phyloP scores from a whole-genome alignment of 2,329 filamentous ascomycete species.

The Mariannaea elegans region DNA sequence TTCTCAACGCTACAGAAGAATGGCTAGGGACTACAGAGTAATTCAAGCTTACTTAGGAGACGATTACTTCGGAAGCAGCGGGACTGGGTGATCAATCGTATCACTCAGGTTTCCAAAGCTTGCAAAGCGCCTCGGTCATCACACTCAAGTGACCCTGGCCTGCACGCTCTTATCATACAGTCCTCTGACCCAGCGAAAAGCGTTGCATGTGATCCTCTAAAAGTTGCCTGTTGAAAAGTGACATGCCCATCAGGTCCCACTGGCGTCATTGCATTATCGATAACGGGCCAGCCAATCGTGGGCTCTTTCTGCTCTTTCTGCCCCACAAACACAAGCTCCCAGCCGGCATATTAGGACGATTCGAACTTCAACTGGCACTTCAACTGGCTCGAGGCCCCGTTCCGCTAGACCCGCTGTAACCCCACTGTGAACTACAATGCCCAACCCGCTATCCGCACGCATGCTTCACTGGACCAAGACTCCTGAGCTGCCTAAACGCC shows the following conservation, averaged over 20 bases:
- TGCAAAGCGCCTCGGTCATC: not conserved
- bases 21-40: too few species aligned
- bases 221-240: constrained; percentile 26
- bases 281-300: constrained; percentile 26
- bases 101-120: not conserved
- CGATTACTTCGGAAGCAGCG: constrained; percentile 10
- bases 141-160: constrained; percentile 7
- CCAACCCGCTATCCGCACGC: not conserved
- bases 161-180: constrained; percentile 29
- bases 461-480: constrained; percentile 1
- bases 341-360: constrained; percentile 5
- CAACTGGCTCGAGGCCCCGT: not conserved
- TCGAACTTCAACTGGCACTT: not conserved
- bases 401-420: not conserved
- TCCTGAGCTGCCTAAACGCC: constrained; percentile 14
- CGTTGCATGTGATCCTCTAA: constrained; percentile 38
- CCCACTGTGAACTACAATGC: constrained; percentile 3
- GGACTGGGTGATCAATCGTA: constrained; percentile 1
- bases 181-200: constrained; percentile 32
- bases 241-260: constrained; percentile 20
- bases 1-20: too few species aligned
- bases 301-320: not conserved
- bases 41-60: too few species aligned
- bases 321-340: constrained; percentile 9
- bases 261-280: constrained; percentile 41